Conservation (phyloP, 192 early-diverging fungal genomes). For the Podila horticola region DNA sequence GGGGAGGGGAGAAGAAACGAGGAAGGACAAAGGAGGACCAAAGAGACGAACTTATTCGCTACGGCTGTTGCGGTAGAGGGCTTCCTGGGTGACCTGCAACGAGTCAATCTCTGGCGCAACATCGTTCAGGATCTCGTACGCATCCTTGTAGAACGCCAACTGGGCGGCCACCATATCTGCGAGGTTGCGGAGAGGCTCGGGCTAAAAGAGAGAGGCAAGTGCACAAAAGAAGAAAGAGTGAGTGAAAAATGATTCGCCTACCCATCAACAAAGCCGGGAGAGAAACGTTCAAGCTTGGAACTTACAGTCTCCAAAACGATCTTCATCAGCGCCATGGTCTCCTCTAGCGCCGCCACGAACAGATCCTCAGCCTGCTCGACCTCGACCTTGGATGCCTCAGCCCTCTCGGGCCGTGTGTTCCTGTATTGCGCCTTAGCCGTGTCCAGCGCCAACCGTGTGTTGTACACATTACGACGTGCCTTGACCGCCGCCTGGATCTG, state of each 20-base stretch:
- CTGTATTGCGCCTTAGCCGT: slow-evolving; percentile 84
- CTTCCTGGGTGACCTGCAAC: slow-evolving; percentile 93
- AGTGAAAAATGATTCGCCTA: background rate
- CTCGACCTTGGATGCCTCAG: slow-evolving; percentile 81
- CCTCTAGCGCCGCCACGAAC: slow-evolving; percentile 95
- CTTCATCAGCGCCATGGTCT: slow-evolving; percentile 95
- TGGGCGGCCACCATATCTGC: slow-evolving; percentile 89
- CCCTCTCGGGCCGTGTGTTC: slow-evolving; percentile 72
- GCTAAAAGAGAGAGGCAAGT: slow-evolving; percentile 45
- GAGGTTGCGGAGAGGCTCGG: slow-evolving; percentile 87
- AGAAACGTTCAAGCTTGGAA: background rate
- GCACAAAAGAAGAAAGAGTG: background rate
- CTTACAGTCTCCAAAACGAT: slow-evolving; percentile 84
- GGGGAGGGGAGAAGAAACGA: background rate
- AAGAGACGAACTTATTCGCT: slow-evolving; percentile 32
- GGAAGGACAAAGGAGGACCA: background rate
- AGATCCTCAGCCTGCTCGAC: slow-evolving; percentile 93
- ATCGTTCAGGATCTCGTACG: slow-evolving; percentile 72
- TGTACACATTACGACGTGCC: slow-evolving; percentile 85
- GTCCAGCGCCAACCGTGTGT: slow-evolving; percentile 87
- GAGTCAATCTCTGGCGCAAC: slow-evolving; percentile 95
- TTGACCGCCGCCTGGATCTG: slow-evolving; percentile 85
- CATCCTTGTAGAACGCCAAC: slow-evolving; percentile 87
- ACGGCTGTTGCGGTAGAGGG: slow-evolving; percentile 77
- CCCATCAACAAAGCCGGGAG: background rate